Percentiles rank a stretch among this genome's conserved stretches.
phyloP scores from a whole-genome alignment of 2,329 filamentous ascomycete genomes.

The Penicillium sp. region DNA sequence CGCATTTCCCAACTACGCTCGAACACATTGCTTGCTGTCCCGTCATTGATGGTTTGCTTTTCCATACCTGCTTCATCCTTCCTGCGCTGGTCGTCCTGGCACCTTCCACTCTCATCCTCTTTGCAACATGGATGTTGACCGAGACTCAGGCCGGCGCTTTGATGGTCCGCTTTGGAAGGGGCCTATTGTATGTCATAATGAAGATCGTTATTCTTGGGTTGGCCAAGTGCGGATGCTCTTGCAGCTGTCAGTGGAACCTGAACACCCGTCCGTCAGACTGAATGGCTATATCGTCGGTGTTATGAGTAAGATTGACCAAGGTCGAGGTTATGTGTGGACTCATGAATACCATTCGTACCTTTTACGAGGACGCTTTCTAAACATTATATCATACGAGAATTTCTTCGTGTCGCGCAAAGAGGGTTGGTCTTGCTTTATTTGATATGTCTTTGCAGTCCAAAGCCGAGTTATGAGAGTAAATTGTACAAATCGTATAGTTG shows the following conservation, averaged over 20 bases:
- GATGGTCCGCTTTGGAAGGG: conserved; percentile 3
- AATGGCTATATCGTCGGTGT: background rate
- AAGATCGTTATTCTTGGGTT: background rate
- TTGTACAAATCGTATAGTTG: too few species aligned
- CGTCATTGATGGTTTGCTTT: conserved; percentile 13
- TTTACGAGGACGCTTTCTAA: background rate
- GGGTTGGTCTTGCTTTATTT: background rate
- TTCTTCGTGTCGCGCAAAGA: background rate
- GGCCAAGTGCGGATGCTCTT: conserved; percentile 3
- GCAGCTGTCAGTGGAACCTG: background rate
- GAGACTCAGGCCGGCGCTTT: conserved; percentile 10
- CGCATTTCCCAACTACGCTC: background rate
- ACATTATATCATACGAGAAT: background rate
- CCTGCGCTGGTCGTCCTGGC: conserved; percentile 12
- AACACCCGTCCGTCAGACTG: background rate
- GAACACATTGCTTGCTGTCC: background rate
- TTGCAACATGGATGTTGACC: conserved; percentile 1
- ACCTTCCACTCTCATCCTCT: conserved; percentile 5
- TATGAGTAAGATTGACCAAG: background rate
- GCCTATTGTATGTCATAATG: conserved; percentile 5
- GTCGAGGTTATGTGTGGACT: background rate
- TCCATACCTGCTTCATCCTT: conserved; percentile 16
- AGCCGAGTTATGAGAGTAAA: background rate
- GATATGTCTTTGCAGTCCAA: background rate
- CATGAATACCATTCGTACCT: background rate